Base-by-base conservation (phyloP, 2,329 filamentous ascomycete genomes). In the Bipolaris victoriae region DNA sequence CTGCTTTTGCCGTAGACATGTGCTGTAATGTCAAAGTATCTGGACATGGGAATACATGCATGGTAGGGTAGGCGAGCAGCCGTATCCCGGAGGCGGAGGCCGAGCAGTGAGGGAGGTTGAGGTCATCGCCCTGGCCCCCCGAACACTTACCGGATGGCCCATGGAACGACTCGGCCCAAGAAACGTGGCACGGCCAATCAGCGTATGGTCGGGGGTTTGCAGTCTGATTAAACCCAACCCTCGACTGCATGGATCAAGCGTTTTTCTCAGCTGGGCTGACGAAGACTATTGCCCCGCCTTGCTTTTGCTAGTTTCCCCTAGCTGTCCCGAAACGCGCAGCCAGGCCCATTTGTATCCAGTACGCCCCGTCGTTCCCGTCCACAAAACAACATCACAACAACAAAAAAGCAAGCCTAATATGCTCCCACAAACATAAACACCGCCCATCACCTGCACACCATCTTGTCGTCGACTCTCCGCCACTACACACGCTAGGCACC, bases 231-330 rank as follows among this genome's bases (percentile, higher is more conserved):
- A 45, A 45, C 50, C 51, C 44, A 49, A 44, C 51, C 45, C 44
- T 44, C 16, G n/a, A 49, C 45, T 49, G 55, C 55, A 58, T 58
- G 55, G 55, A 46, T 54, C 55, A 55, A 58, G 45, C 49, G 50
- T 58, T 49, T 54, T 50, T 57, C 54, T 43, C 36, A 29, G 35
- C 33, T 40, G 43, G 51, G 37, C 40, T 40, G 47, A 35, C 45
- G n/a, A 55, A 36, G 45, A 57, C 46, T 49, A 54, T 55, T 44
- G 55, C 55, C 51, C 51, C 55, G 50, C 55, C 51, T 55, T 58
- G 39, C 51, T 58, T 53, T 54, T 49, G 50, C 29, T 31, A 40
- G 46, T 31, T n/a, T 35, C 48, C 39, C 43, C 45, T 49, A 49
- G 55, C 40, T 46, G 46, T 29, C 50, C 55, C 55, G 55, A 36